Percentiles rank a stretch among this genome's conserved stretches.
These are phyloP conservation scores for Coniochaeta pulveracea DNA, from an alignment of 2,329 filamentous ascomycete species.

Conservation along the genomic window DNA sequence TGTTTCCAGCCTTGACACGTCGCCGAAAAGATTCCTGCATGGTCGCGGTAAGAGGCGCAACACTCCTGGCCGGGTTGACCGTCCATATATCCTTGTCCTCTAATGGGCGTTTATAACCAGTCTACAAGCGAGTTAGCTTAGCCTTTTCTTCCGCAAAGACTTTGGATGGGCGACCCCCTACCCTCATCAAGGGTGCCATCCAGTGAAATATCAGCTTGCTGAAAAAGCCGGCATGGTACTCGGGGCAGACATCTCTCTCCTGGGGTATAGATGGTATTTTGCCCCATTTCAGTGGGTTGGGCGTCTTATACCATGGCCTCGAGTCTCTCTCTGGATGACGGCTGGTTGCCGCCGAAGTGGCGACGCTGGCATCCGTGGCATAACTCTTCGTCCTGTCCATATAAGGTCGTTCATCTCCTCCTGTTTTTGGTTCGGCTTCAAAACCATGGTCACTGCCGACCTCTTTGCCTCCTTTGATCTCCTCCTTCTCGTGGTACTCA, in stretches of 20 bases:
- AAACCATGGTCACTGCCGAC: constrained; percentile 7
- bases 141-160: constrained; percentile 8
- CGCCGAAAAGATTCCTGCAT: constrained; percentile 58
- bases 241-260: constrained; percentile 45
- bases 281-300: constrained; percentile 53
- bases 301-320: constrained; percentile 52
- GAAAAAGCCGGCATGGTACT: constrained; percentile 63
- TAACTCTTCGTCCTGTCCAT: constrained; percentile 36
- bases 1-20: constrained; percentile 55
- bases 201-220: constrained; percentile 76
- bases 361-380: constrained; percentile 41
- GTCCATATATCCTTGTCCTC: constrained; percentile 79
- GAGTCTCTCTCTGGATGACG: constrained; percentile 19
- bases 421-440: constrained; percentile 11
- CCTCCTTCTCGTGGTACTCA: background rate
- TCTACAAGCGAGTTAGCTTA: constrained; percentile 28
- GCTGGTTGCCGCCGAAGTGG: constrained; percentile 30
- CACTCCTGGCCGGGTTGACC: constrained; percentile 71
- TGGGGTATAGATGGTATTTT: constrained; percentile 42
- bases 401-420: constrained; percentile 17
- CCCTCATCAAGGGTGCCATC: constrained; percentile 80
- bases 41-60: constrained; percentile 56
- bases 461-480: constrained; percentile 2
- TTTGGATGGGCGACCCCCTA: no score
- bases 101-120: constrained; percentile 75